Percentiles rank a stretch among this genome's conserved stretches.
phyloP scores from a whole-genome alignment of 345 rosid genomes.

The Erysimum cheiranthoides region DNA sequence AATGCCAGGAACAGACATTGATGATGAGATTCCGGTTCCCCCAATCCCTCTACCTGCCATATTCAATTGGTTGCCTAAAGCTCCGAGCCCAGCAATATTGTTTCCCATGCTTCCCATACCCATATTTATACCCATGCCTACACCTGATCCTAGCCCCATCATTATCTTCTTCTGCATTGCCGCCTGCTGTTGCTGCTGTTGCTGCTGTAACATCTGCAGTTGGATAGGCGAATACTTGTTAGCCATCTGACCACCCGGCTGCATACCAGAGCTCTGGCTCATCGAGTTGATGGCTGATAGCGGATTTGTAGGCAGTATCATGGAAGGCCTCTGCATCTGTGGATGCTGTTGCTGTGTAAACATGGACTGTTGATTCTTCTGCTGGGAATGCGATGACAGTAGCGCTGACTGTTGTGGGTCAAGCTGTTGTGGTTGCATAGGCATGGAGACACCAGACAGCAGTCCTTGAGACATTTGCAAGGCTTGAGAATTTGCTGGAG shows the following conservation, averaged over 20 bases:
- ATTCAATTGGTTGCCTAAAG: constrained; percentile 60
- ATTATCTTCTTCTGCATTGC: constrained; percentile 70
- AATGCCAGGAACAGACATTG: constrained; percentile 71
- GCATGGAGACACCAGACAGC: constrained; percentile 66
- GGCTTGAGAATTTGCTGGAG: constrained; percentile 73
- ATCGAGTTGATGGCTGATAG: constrained; percentile 66
- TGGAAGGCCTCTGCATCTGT: constrained; percentile 72
- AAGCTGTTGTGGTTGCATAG: constrained; percentile 66
- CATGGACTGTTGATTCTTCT: constrained; percentile 59
- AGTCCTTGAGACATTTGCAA: constrained; percentile 79
- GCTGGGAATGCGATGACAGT: constrained; percentile 53
- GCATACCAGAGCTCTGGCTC: constrained; percentile 75
- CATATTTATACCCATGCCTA: constrained; percentile 56
- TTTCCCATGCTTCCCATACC: constrained; percentile 68
- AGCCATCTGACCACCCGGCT: constrained; percentile 73
- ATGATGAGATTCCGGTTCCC: constrained; percentile 72
- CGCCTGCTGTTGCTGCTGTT: constrained; percentile 56
- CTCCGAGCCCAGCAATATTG: constrained; percentile 68
- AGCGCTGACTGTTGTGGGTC: constrained; percentile 65
- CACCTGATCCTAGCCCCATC: constrained; percentile 71
- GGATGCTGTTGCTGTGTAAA: constrained; percentile 72
- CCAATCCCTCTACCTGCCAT: constrained; percentile 78
- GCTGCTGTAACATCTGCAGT: constrained; percentile 75
- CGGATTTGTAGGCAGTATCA: constrained; percentile 66
- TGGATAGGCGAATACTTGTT: constrained; percentile 69